A percentile compares a stretch with the other conserved stretches of the same genome.
phyloP scores from a whole-genome alignment of 1,284 basidiomycete genomes.

The Ceratobasidium sp. region DNA sequence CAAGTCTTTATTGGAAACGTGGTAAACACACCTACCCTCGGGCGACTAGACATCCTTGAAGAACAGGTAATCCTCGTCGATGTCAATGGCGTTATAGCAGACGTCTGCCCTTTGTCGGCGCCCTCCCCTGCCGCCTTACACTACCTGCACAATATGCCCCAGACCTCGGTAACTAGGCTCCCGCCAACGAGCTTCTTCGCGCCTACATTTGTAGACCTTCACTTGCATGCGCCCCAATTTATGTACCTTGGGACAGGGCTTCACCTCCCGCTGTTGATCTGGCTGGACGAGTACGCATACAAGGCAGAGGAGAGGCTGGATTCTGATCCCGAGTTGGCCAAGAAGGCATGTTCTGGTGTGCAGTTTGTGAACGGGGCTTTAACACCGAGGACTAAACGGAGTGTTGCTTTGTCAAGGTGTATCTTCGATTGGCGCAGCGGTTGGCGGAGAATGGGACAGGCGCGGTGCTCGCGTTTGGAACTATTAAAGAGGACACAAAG shows the following conservation, averaged over 20 bases:
- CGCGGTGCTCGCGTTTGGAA: slow-evolving; percentile 80
- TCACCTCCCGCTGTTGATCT: slow-evolving; percentile 83
- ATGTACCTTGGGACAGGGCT: slow-evolving; percentile 86
- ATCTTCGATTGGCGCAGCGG: slow-evolving; percentile 69
- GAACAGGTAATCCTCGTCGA: slow-evolving; percentile 44
- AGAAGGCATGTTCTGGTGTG: slow-evolving; percentile 50
- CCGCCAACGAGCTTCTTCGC: slow-evolving; percentile 71
- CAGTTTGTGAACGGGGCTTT: background rate
- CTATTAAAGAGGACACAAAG: slow-evolving; percentile 83
- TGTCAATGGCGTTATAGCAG: slow-evolving; percentile 46
- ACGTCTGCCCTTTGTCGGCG: slow-evolving; percentile 38
- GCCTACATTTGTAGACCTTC: slow-evolving; percentile 82
- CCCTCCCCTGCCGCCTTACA: slow-evolving; percentile 33
- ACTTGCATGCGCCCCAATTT: slow-evolving; percentile 87
- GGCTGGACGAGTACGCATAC: slow-evolving; percentile 81
- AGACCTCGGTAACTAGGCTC: slow-evolving; percentile 51
- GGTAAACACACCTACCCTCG: slow-evolving; percentile 45
- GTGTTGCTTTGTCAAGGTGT: slow-evolving; percentile 59
- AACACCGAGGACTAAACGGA: background rate
- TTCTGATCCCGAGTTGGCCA: slow-evolving; percentile 66
- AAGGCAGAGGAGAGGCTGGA: slow-evolving; percentile 82
- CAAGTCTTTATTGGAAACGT: slow-evolving; percentile 44
- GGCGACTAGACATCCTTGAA: slow-evolving; percentile 51
- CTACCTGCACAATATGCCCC: slow-evolving; percentile 38
- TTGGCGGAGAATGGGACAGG: slow-evolving; percentile 79